Base-by-base conservation (phyloP, 164 flowering plant species). In the Vitis rotundifolia region DNA sequence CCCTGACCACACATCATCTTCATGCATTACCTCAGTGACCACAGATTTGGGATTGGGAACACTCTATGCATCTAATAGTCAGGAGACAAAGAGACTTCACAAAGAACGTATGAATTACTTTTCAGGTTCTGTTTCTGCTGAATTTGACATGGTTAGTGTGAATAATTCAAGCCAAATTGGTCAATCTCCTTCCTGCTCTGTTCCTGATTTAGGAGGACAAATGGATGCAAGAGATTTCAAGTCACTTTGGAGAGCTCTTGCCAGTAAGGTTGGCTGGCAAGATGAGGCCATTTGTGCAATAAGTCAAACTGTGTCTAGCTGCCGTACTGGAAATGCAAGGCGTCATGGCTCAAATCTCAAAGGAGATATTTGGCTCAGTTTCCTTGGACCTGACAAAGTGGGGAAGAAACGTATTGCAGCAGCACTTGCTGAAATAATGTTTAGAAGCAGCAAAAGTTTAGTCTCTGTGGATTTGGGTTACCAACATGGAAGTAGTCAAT, bases 31-130 rank as follows among this genome's bases (percentile, higher is more conserved):
- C 29, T 76, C 91, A 37, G 87, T 84, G 62, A 74, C 87, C 19
- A 87, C 90, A 60, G 89, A 83, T 71, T 74, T 87, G 31, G 84
- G 77, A 12, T 56, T 89, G 74, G 88, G 85, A 72, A 78, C 78
- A 44, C 59, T 71, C 44, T 76, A 67, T 70, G 67, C 72, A 58
- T 72, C 83, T 76, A 18, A 62, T 47, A n/a, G 11, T 29, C 70
- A 71, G 49, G 77, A 77, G 8, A 68, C 64, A 31, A 64, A 71
- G 56, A 69, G 73, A 62, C 72, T 75, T 71, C 66, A 37, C 31
- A 51, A 63, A 53, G 73, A 78, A 51, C 66, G 61, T 44, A 70
- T 73, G 18, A 75, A 64, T 54, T 61, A 48, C 60, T 52, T 59
- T 1, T 63, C 76, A 28, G 62, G 71, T 58, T 76, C 83, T 5